Percentiles rank a stretch among this genome's conserved stretches.
Evolutionary conservation across 1,139 yeast species (phyloP).

Genomic region (Lodderomyces theae): DNA sequence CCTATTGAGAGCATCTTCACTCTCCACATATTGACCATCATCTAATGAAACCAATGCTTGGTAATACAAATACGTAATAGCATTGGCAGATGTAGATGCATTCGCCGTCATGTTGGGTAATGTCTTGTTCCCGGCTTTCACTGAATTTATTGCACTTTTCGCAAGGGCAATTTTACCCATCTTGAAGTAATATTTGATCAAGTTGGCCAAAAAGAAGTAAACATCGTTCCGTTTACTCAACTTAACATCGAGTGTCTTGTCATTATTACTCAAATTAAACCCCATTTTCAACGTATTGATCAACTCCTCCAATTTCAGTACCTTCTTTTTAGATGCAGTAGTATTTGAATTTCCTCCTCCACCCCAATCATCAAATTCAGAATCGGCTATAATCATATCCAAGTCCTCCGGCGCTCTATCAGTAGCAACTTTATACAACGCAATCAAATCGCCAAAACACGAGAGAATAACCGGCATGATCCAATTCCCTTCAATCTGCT

Average conservation of each 20-base stretch:
- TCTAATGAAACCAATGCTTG: slow-evolving; percentile 61
- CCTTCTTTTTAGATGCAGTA: neutral
- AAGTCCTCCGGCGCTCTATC: slow-evolving; percentile 32
- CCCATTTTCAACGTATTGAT: slow-evolving; percentile 71
- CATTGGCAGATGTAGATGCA: slow-evolving; percentile 45
- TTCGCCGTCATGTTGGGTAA: slow-evolving; percentile 53
- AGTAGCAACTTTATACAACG: slow-evolving; percentile 41
- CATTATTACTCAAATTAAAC: slow-evolving; percentile 76
- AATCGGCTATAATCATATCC: slow-evolving; percentile 9
- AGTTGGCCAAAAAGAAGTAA: slow-evolving; percentile 69
- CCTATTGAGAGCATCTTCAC: slow-evolving; percentile 46
- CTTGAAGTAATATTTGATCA: slow-evolving; percentile 70
- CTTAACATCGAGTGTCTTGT: slow-evolving; percentile 54
- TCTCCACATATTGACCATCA: slow-evolving; percentile 55
- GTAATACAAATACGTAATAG: slow-evolving; percentile 63
- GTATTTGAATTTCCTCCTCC: no score
- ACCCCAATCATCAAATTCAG: slow-evolving; percentile 14
- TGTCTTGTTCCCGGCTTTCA: slow-evolving; percentile 49
- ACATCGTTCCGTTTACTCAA: slow-evolving; percentile 63
- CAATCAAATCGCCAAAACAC: slow-evolving; percentile 55
- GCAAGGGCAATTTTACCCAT: slow-evolving; percentile 74
- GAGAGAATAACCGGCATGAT: slow-evolving; percentile 56
- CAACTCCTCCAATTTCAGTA: slow-evolving; percentile 46
- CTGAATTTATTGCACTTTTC: slow-evolving; percentile 72
- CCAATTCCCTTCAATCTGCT: slow-evolving; percentile 59